These are phyloP conservation scores for Podospora pseudocomata DNA, from an alignment of 495 filamentous ascomycete genomes.

Conservation along the genomic window DNA sequence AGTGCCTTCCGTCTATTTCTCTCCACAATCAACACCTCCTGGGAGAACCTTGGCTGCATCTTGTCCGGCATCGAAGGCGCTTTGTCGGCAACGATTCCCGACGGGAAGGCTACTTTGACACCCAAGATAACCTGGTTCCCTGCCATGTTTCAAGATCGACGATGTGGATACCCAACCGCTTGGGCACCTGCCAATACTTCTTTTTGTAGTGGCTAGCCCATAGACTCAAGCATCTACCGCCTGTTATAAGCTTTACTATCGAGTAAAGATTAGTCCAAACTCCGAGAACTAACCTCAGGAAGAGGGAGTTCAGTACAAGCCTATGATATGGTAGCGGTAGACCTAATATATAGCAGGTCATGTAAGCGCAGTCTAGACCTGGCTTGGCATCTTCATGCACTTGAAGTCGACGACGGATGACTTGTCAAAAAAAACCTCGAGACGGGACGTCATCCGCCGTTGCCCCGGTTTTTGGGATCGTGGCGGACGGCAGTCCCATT, in stretches of 20 bases:
- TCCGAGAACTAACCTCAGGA: too few species aligned
- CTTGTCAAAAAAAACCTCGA: background rate
- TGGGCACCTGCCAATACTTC: background rate
- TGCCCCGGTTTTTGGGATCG: constrained; percentile 21
- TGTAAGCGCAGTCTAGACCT: background rate
- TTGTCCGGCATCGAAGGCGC: background rate
- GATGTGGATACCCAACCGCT: background rate
- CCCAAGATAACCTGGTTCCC: background rate
- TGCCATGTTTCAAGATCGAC: constrained; percentile 4
- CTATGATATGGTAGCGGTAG: background rate
- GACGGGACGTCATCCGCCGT: constrained; percentile 22
- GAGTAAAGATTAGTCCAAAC: too few species aligned
- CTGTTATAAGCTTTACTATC: background rate
- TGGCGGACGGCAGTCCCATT: constrained; percentile 20
- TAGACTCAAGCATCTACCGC: background rate
- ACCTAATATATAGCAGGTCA: background rate
- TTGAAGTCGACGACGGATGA: background rate
- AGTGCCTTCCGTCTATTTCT: background rate
- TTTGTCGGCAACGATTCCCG: background rate
- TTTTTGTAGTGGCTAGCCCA: too few species aligned
- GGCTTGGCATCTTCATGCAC: background rate
- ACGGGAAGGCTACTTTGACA: background rate
- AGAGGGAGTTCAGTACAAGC: too few species aligned
- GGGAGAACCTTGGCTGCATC: background rate
- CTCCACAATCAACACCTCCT: background rate